Evolutionary conservation across 257 asterid genomes (phyloP), one percentile per base, ranked within the genome.

Genomic region (Schizonepeta tenuifolia): DNA sequence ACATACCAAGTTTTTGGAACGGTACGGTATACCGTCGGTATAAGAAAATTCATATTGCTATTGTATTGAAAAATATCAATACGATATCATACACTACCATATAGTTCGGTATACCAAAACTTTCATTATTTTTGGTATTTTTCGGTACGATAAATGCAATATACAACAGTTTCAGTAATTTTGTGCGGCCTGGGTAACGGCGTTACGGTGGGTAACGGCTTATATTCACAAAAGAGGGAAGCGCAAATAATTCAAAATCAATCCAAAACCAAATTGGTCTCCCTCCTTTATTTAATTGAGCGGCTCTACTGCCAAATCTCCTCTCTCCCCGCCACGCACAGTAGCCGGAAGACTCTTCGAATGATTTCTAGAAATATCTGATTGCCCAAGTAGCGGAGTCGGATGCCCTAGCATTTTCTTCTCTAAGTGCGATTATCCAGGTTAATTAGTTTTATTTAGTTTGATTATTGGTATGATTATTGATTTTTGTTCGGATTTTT

Each of bases 221-320:
- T 18, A n/a, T 9, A n/a, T 9, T 59, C 11, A 33, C 72, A 38
- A 75, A 20, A 69, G 87, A 83, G 83, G 79, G 81, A 77, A 77
- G 53, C 62, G 72, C 73, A 75, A 80, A 76, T 78, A 63, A 49
- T 83, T 83, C 81, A 77, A 83, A 35, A 77, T 65, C 9, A 71
- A 47, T 54, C 71, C 70, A 65, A 76, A 64, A 7, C 12, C 26
- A 13, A 58, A 14, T 5, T 22, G 22, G 2, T 4, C 40, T 21
- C 53, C 44, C 10, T 11, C 3, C 20, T 3, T 58, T 20, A 64
- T 56, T 57, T 67, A 72, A 36, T 73, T 31, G 18, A 72, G 38
- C 69, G 35, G 24, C 44, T 6, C 2, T 21, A 20, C 41, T 35
- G 15, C 51, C 22, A 69, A 53, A 9, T 70, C 65, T 74, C 67